A percentile compares a stretch with the other conserved stretches of the same genome.
phyloP scores from a whole-genome alignment of 768 basidiomycete species.

The Leucogyrophana mollusca region DNA sequence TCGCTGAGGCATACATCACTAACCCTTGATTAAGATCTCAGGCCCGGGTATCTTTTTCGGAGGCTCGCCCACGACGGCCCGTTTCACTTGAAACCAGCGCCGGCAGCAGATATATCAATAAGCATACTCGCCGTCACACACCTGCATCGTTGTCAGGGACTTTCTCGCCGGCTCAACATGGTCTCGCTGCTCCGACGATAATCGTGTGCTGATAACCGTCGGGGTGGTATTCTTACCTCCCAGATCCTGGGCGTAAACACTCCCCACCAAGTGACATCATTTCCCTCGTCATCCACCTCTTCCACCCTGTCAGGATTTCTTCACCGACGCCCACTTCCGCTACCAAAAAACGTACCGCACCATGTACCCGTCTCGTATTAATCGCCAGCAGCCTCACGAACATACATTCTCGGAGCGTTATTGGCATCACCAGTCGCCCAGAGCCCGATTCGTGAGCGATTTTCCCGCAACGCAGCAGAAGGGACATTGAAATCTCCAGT shows the following conservation, averaged over 20 bases:
- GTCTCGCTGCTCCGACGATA: too few species aligned
- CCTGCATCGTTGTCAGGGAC: too few species aligned
- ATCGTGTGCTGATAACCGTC: too few species aligned
- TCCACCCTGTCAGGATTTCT: not conserved
- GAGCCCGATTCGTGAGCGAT: constrained; percentile 30
- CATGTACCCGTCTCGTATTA: constrained; percentile 24
- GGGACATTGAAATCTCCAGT: not conserved
- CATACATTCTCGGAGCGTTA: constrained; percentile 28
- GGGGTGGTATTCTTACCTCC: not conserved
- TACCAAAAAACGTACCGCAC: not conserved
- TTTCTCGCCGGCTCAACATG: too few species aligned
- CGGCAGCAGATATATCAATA: too few species aligned
- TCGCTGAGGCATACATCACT: too few species aligned
- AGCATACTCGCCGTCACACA: too few species aligned
- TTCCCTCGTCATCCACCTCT: too few species aligned
- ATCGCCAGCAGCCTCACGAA: constrained; percentile 19
- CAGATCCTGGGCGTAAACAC: not conserved
- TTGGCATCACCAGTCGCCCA: constrained; percentile 31
- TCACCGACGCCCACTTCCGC: constrained; percentile 1
- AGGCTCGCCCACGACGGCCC: too few species aligned
- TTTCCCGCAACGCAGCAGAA: not conserved
- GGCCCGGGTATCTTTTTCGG: too few species aligned
- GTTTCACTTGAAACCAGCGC: too few species aligned
- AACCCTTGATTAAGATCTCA: too few species aligned
- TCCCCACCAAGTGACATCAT: not conserved